Evolutionary conservation across 1,139 yeast genomes (phyloP).

Genomic region (Yamadazyma atmosphaerica): DNA sequence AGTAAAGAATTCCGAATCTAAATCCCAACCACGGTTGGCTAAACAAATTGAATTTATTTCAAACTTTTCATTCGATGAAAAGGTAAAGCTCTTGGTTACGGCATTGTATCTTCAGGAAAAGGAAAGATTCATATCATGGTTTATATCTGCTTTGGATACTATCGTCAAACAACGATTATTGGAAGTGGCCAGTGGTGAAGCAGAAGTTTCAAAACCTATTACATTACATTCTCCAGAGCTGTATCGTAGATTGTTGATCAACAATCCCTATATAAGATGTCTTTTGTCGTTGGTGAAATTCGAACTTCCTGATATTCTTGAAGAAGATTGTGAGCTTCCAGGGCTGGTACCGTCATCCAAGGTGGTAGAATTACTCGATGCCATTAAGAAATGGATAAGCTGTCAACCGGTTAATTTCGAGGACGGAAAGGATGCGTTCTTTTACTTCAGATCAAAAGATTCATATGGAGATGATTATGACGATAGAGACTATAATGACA

Average conservation of each 20-base stretch:
- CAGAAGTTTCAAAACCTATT: slow-evolving; percentile 8
- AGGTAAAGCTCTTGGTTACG: slow-evolving; percentile 49
- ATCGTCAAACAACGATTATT: slow-evolving; percentile 24
- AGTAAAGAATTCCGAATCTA: slow-evolving; percentile 21
- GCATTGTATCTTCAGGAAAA: slow-evolving; percentile 49
- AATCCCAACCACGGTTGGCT: slow-evolving; percentile 28
- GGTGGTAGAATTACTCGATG: slow-evolving; percentile 23
- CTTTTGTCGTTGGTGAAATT: slow-evolving; percentile 35
- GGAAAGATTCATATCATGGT: slow-evolving; percentile 41
- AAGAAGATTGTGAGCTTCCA: slow-evolving; percentile 33
- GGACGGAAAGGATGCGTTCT: slow-evolving; percentile 42
- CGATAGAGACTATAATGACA: slow-evolving; percentile 18
- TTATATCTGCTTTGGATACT: slow-evolving; percentile 38
- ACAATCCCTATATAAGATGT: slow-evolving; percentile 37
- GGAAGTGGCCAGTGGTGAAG: slow-evolving; percentile 12
- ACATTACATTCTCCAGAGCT: slow-evolving; percentile 15
- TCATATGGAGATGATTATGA: slow-evolving; percentile 20
- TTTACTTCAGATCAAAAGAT: slow-evolving; percentile 29
- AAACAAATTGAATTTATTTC: slow-evolving; percentile 40
- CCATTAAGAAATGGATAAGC: slow-evolving; percentile 32
- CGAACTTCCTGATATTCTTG: slow-evolving; percentile 36
- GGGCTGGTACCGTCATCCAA: slow-evolving; percentile 18
- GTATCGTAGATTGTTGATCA: slow-evolving; percentile 29
- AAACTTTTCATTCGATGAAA: slow-evolving; percentile 34
- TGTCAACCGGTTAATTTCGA: slow-evolving; percentile 40